These are phyloP conservation scores for Phaeosphaeriaceae sp. DNA, from an alignment of 2,329 filamentous ascomycete species.

Conservation along the genomic window DNA sequence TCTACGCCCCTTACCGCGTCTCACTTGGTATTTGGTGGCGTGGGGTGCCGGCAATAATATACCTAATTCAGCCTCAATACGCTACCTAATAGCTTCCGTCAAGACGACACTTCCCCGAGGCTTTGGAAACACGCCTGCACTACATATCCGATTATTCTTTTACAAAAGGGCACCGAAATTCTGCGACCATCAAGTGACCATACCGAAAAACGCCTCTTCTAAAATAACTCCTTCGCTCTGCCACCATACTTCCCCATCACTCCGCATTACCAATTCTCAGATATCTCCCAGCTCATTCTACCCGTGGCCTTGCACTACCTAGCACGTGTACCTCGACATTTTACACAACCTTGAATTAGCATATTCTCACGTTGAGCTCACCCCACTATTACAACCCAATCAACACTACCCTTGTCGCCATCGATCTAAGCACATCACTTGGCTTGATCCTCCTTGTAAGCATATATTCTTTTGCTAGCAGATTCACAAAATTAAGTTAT, in stretches of 20 bases:
- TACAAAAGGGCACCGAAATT: conserved; percentile 28
- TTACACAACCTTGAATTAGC: background rate
- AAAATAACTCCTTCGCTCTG: conserved; percentile 15
- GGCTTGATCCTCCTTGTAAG: conserved; percentile 10
- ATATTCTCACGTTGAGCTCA: background rate
- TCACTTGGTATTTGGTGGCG: conserved; percentile 16
- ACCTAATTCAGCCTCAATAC: conserved; percentile 25
- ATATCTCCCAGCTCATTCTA: conserved; percentile 12
- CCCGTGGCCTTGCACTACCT: conserved; percentile 9
- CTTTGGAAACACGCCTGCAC: conserved; percentile 31
- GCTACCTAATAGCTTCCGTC: conserved; percentile 23
- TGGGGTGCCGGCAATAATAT: conserved; percentile 21
- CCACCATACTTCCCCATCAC: too few species aligned
- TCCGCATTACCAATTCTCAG: conserved; percentile 10
- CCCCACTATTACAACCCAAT: background rate
- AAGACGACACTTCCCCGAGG: conserved; percentile 23
- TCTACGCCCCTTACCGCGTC: conserved; percentile 19
- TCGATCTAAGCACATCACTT: background rate
- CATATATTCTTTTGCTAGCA: background rate
- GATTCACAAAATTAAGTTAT: too few species aligned
- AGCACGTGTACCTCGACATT: conserved; percentile 4
- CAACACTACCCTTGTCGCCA: background rate
- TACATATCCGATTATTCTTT: conserved; percentile 26
- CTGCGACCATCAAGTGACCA: conserved; percentile 39
- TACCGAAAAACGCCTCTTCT: conserved; percentile 20